Percentiles rank a stretch among this genome's conserved stretches.
Conservation (phyloP, 2,329 filamentous ascomycete genomes). For the Esteya vermicola region DNA sequence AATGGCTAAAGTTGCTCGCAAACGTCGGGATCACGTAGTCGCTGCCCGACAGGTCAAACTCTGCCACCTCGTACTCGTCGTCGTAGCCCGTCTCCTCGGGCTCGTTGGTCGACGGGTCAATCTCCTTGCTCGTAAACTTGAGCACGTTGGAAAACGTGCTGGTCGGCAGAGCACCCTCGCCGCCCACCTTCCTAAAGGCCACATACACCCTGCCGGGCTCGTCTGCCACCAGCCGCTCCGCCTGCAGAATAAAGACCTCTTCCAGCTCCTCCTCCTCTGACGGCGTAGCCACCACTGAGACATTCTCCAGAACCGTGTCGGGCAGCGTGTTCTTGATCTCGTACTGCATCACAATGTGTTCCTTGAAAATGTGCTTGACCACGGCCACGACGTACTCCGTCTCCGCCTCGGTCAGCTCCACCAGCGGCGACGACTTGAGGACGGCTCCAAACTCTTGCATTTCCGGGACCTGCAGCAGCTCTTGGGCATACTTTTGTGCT, state of each 20-base stretch:
- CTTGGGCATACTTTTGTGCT: constrained; percentile 78
- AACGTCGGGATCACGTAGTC: constrained; percentile 93
- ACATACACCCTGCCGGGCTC: constrained; percentile 91
- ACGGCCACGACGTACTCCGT: constrained; percentile 92
- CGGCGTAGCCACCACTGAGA: constrained; percentile 68
- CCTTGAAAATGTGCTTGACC: constrained; percentile 96
- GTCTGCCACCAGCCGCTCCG: constrained; percentile 66
- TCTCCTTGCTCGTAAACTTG: constrained; percentile 96
- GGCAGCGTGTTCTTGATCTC: constrained; percentile 95
- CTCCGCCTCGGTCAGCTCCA: constrained; percentile 91
- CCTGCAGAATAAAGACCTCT: constrained; percentile 88
- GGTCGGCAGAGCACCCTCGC: constrained; percentile 62
- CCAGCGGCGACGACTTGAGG: constrained; percentile 74
- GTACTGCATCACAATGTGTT: constrained; percentile 90
- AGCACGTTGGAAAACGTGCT: constrained; percentile 82
- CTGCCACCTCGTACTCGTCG: constrained; percentile 93
- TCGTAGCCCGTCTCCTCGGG: constrained; percentile 89
- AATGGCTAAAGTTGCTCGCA: constrained; percentile 84
- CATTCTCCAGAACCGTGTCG: constrained; percentile 79
- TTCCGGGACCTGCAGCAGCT: constrained; percentile 79
- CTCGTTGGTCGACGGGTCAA: constrained; percentile 86
- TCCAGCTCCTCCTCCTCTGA: constrained; percentile 70
- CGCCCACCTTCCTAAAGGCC: constrained; percentile 72
- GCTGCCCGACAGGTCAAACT: constrained; percentile 78
- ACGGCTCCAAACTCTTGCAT: constrained; percentile 79